phyloP scores from a whole-genome alignment of 805 yeast species.

The Metschnikowia lunata region DNA sequence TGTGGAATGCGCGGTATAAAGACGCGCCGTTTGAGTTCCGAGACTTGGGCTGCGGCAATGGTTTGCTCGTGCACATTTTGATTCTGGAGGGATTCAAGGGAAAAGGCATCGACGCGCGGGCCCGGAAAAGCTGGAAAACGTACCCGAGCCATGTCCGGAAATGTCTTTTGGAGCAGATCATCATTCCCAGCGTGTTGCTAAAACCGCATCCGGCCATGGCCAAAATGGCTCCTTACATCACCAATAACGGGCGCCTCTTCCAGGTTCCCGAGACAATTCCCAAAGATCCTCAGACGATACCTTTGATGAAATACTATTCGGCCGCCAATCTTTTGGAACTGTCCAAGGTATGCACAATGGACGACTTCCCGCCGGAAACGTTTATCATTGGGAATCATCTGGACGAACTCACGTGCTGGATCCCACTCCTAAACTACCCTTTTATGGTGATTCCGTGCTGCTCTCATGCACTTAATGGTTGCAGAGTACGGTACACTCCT shows the following conservation, averaged over 20 bases:
- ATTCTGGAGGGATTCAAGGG: constrained; percentile 78
- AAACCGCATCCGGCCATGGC: constrained; percentile 66
- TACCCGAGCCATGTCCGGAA: constrained; percentile 64
- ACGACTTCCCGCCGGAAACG: constrained; percentile 64
- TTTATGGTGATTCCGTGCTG: constrained; percentile 94
- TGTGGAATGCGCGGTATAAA: constrained; percentile 57
- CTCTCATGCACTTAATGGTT: constrained; percentile 81
- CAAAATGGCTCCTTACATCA: constrained; percentile 47
- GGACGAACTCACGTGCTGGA: constrained; percentile 94
- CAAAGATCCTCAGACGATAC: constrained; percentile 25
- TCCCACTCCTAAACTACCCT: constrained; percentile 81
- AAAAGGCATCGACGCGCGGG: constrained; percentile 83
- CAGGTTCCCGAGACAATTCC: constrained; percentile 41
- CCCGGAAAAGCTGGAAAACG: constrained; percentile 79
- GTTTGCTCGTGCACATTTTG: constrained; percentile 72
- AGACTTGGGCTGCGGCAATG: constrained; percentile 95
- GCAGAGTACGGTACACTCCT: constrained; percentile 59
- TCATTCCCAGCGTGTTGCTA: constrained; percentile 71
- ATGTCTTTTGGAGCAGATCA: constrained; percentile 65
- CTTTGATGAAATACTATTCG: constrained; percentile 51
- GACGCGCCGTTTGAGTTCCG: constrained; percentile 62
- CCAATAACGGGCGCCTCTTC: constrained; percentile 59
- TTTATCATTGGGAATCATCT: constrained; percentile 93
- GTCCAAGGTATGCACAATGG: constrained; percentile 48
- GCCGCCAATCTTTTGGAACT: constrained; percentile 50